phyloP scores from a whole-genome alignment of 768 basidiomycete species.

The Termitomyces sp. region DNA sequence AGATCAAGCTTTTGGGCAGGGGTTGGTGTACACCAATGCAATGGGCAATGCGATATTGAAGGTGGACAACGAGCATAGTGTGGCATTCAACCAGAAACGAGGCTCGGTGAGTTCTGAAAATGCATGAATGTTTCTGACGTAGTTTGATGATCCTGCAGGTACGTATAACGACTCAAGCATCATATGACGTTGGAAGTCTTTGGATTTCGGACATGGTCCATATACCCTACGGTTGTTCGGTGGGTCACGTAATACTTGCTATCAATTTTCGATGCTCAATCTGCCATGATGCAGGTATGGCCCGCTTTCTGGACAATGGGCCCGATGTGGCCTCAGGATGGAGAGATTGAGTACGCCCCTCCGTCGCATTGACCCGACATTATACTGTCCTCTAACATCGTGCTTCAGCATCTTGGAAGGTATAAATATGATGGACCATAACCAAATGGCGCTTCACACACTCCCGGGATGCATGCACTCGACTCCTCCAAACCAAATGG shows the following conservation, averaged over 20 bases:
- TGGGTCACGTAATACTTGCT: conserved; percentile 20
- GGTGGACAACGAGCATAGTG: conserved; percentile 67
- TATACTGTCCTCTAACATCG: too few species aligned
- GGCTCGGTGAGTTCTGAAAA: conserved; percentile 47
- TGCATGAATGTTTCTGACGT: background rate
- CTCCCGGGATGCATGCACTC: conserved; percentile 36
- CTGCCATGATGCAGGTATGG: conserved; percentile 33
- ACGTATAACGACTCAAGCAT: conserved; percentile 39
- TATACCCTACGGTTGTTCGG: conserved; percentile 51
- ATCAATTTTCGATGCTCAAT: background rate
- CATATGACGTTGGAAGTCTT: conserved; percentile 40
- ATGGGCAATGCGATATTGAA: conserved; percentile 66
- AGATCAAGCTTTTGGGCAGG: conserved; percentile 39
- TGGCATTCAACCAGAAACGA: conserved; percentile 47
- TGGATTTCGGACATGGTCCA: conserved; percentile 44
- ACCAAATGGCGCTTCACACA: conserved; percentile 80
- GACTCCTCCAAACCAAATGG: conserved; percentile 39
- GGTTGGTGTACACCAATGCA: conserved; percentile 56
- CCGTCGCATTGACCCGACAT: too few species aligned
- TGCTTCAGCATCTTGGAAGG: conserved; percentile 69
- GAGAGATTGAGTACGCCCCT: conserved; percentile 42
- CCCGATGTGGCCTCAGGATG: conserved; percentile 39
- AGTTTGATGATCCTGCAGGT: conserved; percentile 25
- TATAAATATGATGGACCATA: conserved; percentile 67
- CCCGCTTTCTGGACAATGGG: conserved; percentile 48